Evolutionary conservation across 805 yeast species (phyloP).

Genomic region (Schwanniomyces vanrijiae): DNA sequence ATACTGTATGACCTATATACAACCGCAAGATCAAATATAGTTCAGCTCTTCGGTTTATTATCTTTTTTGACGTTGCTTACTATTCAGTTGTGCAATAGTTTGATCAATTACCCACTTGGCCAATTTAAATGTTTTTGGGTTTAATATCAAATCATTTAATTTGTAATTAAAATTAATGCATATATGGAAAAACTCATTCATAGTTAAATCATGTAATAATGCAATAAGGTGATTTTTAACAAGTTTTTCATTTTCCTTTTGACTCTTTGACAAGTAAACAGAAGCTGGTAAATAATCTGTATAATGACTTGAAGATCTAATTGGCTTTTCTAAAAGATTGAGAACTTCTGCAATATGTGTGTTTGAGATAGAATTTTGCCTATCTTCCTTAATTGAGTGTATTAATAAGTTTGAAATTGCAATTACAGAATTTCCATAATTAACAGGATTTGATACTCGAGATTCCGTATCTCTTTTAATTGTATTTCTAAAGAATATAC

Average conservation of each 20-base stretch:
- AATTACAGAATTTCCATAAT: constrained; percentile 62
- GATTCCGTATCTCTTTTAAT: constrained; percentile 56
- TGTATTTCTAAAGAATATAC: constrained; percentile 38
- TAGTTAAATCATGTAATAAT: constrained; percentile 60
- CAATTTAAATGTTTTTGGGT: constrained; percentile 61
- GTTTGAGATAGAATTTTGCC: constrained; percentile 50
- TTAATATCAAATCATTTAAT: constrained; percentile 62
- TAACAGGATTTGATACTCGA: constrained; percentile 57
- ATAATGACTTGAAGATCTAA: constrained; percentile 40
- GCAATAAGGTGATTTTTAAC: constrained; percentile 44
- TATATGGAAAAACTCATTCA: constrained; percentile 63
- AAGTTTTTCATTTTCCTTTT: constrained; percentile 10
- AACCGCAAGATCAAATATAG: too few species aligned
- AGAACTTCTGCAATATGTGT: constrained; percentile 58
- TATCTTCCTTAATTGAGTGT: constrained; percentile 66
- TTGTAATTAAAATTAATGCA: constrained; percentile 63
- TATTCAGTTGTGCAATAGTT: constrained; percentile 48
- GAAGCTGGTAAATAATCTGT: constrained; percentile 42
- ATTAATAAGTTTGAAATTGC: constrained; percentile 57
- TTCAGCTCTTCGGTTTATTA: too few species aligned
- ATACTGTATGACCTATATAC: not conserved
- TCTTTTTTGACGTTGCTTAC: constrained; percentile 3
- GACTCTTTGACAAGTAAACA: constrained; percentile 42
- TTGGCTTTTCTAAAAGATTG: constrained; percentile 59
- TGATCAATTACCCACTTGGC: constrained; percentile 74